Evolutionary conservation across 2,329 filamentous ascomycete species (phyloP).

Genomic region (Claviceps citrina): DNA sequence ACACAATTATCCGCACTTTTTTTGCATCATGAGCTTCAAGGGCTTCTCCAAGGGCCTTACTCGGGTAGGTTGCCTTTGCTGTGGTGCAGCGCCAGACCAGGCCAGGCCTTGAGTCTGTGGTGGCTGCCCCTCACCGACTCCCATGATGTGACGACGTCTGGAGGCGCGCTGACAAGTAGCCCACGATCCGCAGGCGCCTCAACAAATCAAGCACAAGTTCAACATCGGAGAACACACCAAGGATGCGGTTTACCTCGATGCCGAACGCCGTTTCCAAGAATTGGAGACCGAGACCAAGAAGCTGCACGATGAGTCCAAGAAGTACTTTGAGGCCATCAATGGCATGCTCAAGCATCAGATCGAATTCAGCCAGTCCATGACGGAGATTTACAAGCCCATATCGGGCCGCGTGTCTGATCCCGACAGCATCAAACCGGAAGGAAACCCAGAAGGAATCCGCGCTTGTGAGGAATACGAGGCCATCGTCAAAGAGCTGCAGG

Average conservation of each 20-base stretch:
- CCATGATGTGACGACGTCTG: no score
- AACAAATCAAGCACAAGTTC: slow-evolving; percentile 81
- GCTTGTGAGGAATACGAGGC: slow-evolving; percentile 94
- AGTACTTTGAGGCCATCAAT: slow-evolving; percentile 96
- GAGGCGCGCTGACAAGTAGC: slow-evolving; percentile 2
- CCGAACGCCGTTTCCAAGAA: slow-evolving; percentile 85
- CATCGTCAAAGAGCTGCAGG: slow-evolving; percentile 79
- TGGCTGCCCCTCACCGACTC: no score
- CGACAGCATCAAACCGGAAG: slow-evolving; percentile 62
- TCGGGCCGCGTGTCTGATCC: slow-evolving; percentile 92
- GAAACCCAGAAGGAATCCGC: slow-evolving; percentile 81
- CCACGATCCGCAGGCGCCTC: slow-evolving; percentile 50
- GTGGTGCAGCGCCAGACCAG: no score
- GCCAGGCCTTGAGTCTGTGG: slow-evolving; percentile 1
- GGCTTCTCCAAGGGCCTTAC: slow-evolving; percentile 83
- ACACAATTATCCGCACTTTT: neutral
- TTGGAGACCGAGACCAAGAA: slow-evolving; percentile 92
- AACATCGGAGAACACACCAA: slow-evolving; percentile 93
- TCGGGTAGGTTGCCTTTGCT: slow-evolving; percentile 42
- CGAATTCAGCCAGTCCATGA: slow-evolving; percentile 90
- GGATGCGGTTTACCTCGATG: slow-evolving; percentile 86
- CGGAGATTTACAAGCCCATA: slow-evolving; percentile 95
- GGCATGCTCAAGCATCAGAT: slow-evolving; percentile 96
- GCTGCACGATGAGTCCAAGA: slow-evolving; percentile 89
- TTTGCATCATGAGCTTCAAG: slow-evolving; percentile 73